Conservation (phyloP, 805 yeast genomes). For the Starmera caribaea region DNA sequence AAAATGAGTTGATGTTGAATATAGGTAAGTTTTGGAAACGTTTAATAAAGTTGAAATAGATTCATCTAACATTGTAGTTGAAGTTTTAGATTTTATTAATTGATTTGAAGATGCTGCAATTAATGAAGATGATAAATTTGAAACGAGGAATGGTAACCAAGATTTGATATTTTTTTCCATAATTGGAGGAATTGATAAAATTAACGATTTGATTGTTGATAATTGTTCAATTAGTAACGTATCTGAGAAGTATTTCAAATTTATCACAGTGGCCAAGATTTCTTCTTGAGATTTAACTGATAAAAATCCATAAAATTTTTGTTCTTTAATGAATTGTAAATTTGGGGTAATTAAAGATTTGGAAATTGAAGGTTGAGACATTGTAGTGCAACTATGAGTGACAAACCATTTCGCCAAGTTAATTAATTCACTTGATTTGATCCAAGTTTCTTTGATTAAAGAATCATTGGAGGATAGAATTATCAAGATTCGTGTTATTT, state of each 20-base stretch:
- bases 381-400: slow-evolving; percentile 5
- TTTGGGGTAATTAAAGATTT: slow-evolving; percentile 16
- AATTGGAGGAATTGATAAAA: slow-evolving; percentile 10
- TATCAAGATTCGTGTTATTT: slow-evolving; percentile 12
- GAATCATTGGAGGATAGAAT: slow-evolving; percentile 9
- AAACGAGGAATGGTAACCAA: slow-evolving; percentile 9
- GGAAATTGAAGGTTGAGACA: slow-evolving; percentile 9
- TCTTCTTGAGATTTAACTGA: slow-evolving; percentile 8
- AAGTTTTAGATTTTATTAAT: no score
- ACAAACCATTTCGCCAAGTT: slow-evolving; percentile 10
- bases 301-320: slow-evolving; percentile 6
- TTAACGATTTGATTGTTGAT: slow-evolving; percentile 11
- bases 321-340: slow-evolving; percentile 16
- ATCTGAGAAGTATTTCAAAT: slow-evolving; percentile 13
- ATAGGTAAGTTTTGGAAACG: slow-evolving; percentile 9
- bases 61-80: slow-evolving; percentile 1
- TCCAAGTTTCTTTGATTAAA: slow-evolving; percentile 4
- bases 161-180: slow-evolving; percentile 18
- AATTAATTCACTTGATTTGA: background rate
- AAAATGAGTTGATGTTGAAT: slow-evolving; percentile 11
- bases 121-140: no score
- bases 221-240: slow-evolving; percentile 14
- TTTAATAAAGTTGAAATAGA: slow-evolving; percentile 7
- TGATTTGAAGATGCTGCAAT: no score
- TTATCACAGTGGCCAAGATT: slow-evolving; percentile 12